Base-by-base conservation (phyloP, 345 rosid species). In the Eutrema yunnanense region DNA sequence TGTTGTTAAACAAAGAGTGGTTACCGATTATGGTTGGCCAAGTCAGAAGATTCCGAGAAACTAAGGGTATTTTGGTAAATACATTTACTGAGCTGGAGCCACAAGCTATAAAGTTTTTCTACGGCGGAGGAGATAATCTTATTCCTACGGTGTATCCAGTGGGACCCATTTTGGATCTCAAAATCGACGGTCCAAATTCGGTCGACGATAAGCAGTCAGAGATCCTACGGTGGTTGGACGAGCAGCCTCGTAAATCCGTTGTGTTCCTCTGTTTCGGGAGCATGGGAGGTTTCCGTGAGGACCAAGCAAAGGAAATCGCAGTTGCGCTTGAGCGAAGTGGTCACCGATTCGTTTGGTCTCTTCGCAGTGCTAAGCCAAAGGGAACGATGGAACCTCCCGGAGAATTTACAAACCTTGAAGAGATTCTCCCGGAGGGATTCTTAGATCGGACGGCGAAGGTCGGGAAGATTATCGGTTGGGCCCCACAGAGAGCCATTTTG, bases 201-300 rank as follows among this genome's bases (percentile, higher is more conserved):
- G n/a, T 5, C 0, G 67, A 41, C 1, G 69, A 9, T 4, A 55
- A 33, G 51, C 41, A 14, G 0, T 19, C 50, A 4, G 80, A 79
- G 29, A 81, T 82, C 59, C 2, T 82, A 37, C 41, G 34, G n/a
- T 87, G 92, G 96, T 90, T 87, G 1, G 80, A 85, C 44, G 76
- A 74, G 49, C 92, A 87, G 5, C 86, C 88, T 0, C 32, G 9
- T 19, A 53, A 59, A 0, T 82, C 92, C 2, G 90, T 84, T 10
- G 87, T 85, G 66, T 87, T 87, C 72, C 70, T 89, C 22, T 89
- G 88, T 78, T 89, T 89, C 59, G 88, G 96, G 32, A 87, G 92
- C 83, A 60, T 27, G 70, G 92, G 96, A 60, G 62, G 82, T 42
- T 89, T 89, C 47, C 54, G 36, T 44, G 81, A 52, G 37, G 79